Evolutionary conservation across 2,329 filamentous ascomycete genomes (phyloP).

Genomic region (Ophiostoma sp.): DNA sequence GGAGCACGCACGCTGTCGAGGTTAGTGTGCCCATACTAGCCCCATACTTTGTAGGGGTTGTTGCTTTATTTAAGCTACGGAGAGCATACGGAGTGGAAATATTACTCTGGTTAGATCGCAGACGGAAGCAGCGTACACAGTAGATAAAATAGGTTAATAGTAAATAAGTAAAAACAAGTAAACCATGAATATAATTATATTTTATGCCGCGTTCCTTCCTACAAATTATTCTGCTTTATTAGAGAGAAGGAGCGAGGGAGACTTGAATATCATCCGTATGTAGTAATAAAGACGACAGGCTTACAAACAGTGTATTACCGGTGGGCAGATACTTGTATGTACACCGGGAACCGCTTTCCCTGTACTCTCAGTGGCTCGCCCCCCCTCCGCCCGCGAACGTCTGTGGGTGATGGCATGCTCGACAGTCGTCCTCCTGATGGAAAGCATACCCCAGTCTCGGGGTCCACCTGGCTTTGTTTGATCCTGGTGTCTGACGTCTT

Average conservation of each 20-base stretch:
- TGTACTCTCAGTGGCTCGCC: background rate
- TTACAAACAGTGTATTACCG: background rate
- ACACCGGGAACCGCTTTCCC: background rate
- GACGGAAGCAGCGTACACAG: background rate
- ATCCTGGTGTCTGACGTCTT: background rate
- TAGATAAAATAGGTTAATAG: background rate
- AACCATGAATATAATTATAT: background rate
- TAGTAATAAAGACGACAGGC: slow-evolving; percentile 1
- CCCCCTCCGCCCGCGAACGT: background rate
- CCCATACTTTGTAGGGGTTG: slow-evolving; percentile 17
- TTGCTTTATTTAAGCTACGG: background rate
- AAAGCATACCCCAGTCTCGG: background rate
- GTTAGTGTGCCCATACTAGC: slow-evolving; percentile 19
- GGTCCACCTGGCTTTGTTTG: slow-evolving; percentile 10
- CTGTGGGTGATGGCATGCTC: background rate
- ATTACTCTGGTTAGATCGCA: background rate
- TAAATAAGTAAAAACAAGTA: too few species aligned
- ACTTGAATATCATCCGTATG: background rate
- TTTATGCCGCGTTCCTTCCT: background rate
- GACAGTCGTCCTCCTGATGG: background rate
- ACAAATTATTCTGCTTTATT: background rate
- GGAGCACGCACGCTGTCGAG: slow-evolving; percentile 25
- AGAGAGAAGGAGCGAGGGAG: slow-evolving; percentile 5
- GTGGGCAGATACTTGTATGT: too few species aligned
- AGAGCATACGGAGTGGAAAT: background rate